Conservation (phyloP, 495 filamentous ascomycete species). For the Rhypophila decipiens region DNA sequence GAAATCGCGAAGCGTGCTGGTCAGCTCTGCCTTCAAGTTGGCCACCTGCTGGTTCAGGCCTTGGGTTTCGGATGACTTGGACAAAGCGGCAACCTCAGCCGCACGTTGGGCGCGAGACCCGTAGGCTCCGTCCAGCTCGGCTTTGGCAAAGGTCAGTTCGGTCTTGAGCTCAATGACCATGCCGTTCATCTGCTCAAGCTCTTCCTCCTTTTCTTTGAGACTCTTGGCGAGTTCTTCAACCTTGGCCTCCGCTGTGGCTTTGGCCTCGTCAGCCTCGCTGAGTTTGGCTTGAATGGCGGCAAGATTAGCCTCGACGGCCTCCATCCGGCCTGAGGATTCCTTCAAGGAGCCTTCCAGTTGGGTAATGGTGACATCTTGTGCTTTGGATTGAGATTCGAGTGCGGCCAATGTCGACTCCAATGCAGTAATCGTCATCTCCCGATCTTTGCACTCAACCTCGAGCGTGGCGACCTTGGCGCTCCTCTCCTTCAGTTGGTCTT, state of each 20-base stretch:
- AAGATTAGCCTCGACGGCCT: conserved; percentile 14
- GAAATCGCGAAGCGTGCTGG: conserved; percentile 75
- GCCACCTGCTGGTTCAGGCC: conserved; percentile 55
- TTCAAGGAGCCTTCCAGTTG: conserved; percentile 40
- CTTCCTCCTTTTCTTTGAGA: conserved; percentile 50
- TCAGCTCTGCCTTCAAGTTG: conserved; percentile 71
- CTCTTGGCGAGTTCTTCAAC: conserved; percentile 25
- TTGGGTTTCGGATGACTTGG: conserved; percentile 58
- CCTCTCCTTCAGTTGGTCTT: conserved; percentile 47
- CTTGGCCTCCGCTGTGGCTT: conserved; percentile 20
- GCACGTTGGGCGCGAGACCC: conserved; percentile 71
- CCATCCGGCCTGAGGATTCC: conserved; percentile 32
- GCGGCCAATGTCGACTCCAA: conserved; percentile 29
- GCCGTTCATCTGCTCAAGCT: conserved; percentile 68
- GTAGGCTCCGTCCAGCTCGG: conserved; percentile 92
- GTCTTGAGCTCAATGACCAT: conserved; percentile 83
- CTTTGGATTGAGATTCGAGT: conserved; percentile 43
- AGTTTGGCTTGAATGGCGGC: conserved; percentile 12
- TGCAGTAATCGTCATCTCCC: too few species aligned
- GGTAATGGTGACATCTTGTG: conserved; percentile 40
- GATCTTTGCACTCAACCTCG: conserved; percentile 38
- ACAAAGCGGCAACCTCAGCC: conserved; percentile 63
- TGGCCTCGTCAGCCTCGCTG: conserved; percentile 5
- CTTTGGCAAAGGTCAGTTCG: conserved; percentile 84
- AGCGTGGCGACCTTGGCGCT: conserved; percentile 42